Evolutionary conservation across 2,329 filamentous ascomycete species (phyloP), one percentile per base, ranked within the genome.

Genomic region (Leptodontidium sp.): DNA sequence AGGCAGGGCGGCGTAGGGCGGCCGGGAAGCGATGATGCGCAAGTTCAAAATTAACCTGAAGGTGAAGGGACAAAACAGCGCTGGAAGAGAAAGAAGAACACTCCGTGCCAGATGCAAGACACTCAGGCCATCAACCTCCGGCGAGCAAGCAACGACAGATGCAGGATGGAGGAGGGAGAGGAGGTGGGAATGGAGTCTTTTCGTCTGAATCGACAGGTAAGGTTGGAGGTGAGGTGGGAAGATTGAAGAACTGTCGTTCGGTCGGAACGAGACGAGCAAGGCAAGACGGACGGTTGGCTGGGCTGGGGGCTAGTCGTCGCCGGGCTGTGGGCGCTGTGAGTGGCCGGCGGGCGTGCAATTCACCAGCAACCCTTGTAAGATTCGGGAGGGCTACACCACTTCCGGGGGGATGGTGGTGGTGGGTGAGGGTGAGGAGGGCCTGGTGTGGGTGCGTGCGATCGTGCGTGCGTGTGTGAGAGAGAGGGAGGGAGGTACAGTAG

Each of bases 121-220:
- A 69, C 68, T 68, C 75, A 74, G 68, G 70, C 74, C 74, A 76
- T 75, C 72, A 73, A 76, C 66, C 70, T 68, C 40, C 73, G 21
- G 21, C 21, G 21, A 47, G 61, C 61, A 50, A 47, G 66, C 45
- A 67, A 64, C 43, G 58, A 58, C 59, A 65, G 59, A 57, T 29
- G 66, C 43, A 53, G 55, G 57, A 57, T 17, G 59, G 47, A 49
- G 52, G 62, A 61, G 66, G 49, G 50, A 57, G 64, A 64, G 53
- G 55, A 21, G 40, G 62, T 49, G 47, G 59, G 62, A 47, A 61
- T 47, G 50, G 49, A 58, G 62, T 49, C 38, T 55, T 64, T 50
- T 12, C 58, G 52, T 43, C 58, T 52, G 61, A 29, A 38, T 47
- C 40, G 47, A 59, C 43, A 55, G 57, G 47, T n/a, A 26, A 55